A percentile compares a stretch with the other conserved stretches of the same genome.
Evolutionary conservation across 2,329 filamentous ascomycete species (phyloP).

Genomic region (Colletotrichum sp.): DNA sequence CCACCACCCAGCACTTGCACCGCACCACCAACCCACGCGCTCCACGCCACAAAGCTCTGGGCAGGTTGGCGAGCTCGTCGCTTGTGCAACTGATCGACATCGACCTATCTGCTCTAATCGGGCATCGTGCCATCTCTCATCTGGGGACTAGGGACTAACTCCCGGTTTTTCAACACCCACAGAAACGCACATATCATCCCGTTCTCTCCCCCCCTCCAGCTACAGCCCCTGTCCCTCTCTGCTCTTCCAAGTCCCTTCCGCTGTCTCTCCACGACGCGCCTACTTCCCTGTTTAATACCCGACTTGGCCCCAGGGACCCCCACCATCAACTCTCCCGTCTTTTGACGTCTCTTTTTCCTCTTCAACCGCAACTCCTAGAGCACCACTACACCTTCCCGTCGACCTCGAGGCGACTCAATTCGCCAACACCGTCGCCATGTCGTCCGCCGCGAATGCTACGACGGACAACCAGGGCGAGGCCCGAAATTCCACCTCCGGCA

Average conservation of each 20-base stretch:
- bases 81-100: conserved; percentile 8
- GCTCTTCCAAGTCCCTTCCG: neutral
- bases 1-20: neutral
- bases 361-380: neutral
- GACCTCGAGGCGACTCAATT: neutral
- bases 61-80: neutral
- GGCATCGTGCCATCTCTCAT: conserved; percentile 9
- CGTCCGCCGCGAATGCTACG: neutral
- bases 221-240: neutral
- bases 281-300: conserved; percentile 17
- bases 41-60: neutral
- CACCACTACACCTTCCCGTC: neutral
- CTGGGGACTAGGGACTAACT: conserved; percentile 4
- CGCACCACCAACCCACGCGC: neutral
- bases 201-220: neutral
- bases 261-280: neutral
- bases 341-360: neutral
- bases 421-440: conserved; percentile 4
- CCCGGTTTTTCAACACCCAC: conserved; percentile 1
- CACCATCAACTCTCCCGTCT: neutral
- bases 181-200: conserved; percentile 13
- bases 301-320: conserved; percentile 8
- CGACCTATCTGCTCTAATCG: neutral
- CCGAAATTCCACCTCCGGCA: neutral
- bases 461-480: neutral